Conservation (phyloP, 108 stramenopile genomes). For the Pseudonitzschia multistriata region DNA sequence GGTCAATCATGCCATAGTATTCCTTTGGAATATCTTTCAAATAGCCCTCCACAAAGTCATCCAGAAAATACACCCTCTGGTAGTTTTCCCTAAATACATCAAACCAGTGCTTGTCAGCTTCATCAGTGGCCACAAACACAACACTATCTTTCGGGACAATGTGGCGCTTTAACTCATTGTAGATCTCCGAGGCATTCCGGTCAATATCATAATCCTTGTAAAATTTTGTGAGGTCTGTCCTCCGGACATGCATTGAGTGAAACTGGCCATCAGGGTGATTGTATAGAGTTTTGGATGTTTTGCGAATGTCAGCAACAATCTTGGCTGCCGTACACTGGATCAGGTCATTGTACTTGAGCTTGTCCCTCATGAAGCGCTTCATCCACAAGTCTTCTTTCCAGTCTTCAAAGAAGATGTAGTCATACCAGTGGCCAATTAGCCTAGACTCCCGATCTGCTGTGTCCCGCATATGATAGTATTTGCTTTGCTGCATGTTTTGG, state of each 20-base stretch:
- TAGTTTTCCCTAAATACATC: slow-evolving; percentile 43
- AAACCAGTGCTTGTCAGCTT: slow-evolving; percentile 36
- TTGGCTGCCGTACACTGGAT: slow-evolving; percentile 82
- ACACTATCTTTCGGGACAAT: slow-evolving; percentile 33
- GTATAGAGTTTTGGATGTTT: slow-evolving; percentile 21
- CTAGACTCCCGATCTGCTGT: slow-evolving; percentile 36
- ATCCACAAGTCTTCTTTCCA: slow-evolving; percentile 75
- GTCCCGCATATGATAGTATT: slow-evolving; percentile 71
- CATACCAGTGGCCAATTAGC: slow-evolving; percentile 83
- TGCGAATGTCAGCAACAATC: background rate
- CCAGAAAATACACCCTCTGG: slow-evolving; percentile 49
- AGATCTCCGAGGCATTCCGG: slow-evolving; percentile 55
- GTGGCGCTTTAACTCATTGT: slow-evolving; percentile 51
- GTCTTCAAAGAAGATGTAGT: slow-evolving; percentile 84
- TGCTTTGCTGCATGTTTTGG: slow-evolving; percentile 55
- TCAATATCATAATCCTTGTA: slow-evolving; percentile 29
- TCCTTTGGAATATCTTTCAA: background rate
- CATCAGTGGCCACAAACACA: slow-evolving; percentile 64
- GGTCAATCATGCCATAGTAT: slow-evolving; percentile 80
- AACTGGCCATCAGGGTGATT: slow-evolving; percentile 46
- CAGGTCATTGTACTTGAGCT: slow-evolving; percentile 79
- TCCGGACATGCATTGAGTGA: slow-evolving; percentile 76
- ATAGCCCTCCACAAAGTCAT: slow-evolving; percentile 26
- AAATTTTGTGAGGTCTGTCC: slow-evolving; percentile 51
- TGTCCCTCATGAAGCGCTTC: slow-evolving; percentile 86